Conservation (phyloP, 148 eudicot species). For the Amaranthus hypochondriacus region DNA sequence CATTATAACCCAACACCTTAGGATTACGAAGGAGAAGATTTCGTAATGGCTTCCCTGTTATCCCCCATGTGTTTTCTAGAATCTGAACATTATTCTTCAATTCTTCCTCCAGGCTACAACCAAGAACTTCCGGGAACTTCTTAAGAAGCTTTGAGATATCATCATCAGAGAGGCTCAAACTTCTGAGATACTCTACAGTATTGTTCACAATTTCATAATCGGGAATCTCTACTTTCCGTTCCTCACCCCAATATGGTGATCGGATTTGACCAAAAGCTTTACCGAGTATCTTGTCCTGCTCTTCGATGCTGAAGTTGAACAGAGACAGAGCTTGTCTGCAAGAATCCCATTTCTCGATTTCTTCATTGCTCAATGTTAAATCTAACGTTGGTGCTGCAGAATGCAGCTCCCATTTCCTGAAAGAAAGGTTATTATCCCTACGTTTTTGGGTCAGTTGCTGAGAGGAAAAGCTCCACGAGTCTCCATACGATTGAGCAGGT, state of each 20-base stretch:
- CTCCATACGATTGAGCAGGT: conserved; percentile 19
- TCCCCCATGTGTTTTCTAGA: conserved; percentile 72
- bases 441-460: conserved; percentile 14
- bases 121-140: conserved; percentile 95
- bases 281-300: conserved; percentile 73
- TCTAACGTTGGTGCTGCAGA: conserved; percentile 41
- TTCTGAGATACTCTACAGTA: conserved; percentile 59
- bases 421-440: conserved; percentile 17
- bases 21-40: conserved; percentile 87
- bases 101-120: conserved; percentile 77
- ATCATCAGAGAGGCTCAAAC: conserved; percentile 69
- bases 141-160: conserved; percentile 74
- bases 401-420: conserved; percentile 47
- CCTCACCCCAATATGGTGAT: conserved; percentile 96
- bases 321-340: conserved; percentile 52
- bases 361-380: conserved; percentile 48
- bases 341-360: conserved; percentile 64
- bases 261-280: conserved; percentile 87
- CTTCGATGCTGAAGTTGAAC: conserved; percentile 56
- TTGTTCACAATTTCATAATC: conserved; percentile 40
- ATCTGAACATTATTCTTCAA: conserved; percentile 60
- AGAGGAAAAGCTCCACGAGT: conserved; percentile 10
- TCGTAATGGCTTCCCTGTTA: conserved; percentile 66
- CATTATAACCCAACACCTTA: conserved; percentile 71
- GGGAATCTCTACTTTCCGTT: conserved; percentile 69